These are phyloP conservation scores for Rhizodiscina lignyota DNA, from an alignment of 495 filamentous ascomycete genomes.

Conservation along the genomic window DNA sequence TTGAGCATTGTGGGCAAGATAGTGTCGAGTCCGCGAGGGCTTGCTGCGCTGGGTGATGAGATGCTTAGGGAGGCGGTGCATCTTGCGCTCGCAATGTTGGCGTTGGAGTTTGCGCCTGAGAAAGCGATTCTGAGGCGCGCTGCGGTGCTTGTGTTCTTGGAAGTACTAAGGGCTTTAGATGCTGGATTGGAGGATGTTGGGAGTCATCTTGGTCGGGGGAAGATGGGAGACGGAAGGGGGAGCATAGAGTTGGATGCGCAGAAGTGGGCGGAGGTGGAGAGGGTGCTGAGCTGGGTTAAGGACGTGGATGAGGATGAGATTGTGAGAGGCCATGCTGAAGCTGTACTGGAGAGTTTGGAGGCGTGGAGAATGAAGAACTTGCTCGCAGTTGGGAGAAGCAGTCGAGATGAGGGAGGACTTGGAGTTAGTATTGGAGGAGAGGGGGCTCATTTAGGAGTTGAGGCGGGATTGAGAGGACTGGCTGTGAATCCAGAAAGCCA, in stretches of 20 bases:
- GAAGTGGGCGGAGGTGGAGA: conserved; percentile 43
- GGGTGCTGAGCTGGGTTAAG: conserved; percentile 47
- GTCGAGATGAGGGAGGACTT: conserved; percentile 13
- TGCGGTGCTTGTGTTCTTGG: conserved; percentile 50
- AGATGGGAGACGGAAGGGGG: conserved; percentile 19
- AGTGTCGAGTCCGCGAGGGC: conserved; percentile 40
- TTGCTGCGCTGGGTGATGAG: conserved; percentile 38
- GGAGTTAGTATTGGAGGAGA: conserved; percentile 19
- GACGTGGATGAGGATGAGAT: conserved; percentile 55
- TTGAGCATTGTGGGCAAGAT: conserved; percentile 52
- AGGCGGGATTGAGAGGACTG: conserved; percentile 21
- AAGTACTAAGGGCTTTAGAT: conserved; percentile 49
- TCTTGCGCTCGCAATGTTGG: conserved; percentile 45
- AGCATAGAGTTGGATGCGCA: conserved; percentile 46
- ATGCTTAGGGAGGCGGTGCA: conserved; percentile 35
- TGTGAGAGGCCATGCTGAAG: conserved; percentile 53
- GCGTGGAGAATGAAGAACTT: conserved; percentile 47
- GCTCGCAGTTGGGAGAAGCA: conserved; percentile 26
- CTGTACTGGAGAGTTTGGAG: conserved; percentile 55
- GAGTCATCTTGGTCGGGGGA: no score
- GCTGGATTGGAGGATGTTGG: conserved; percentile 28
- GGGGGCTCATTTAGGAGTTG: conserved; percentile 13
- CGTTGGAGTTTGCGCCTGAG: conserved; percentile 44
- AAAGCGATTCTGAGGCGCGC: conserved; percentile 58
- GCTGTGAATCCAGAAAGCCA: conserved; percentile 4